Percentiles rank a stretch among this genome's conserved stretches.
phyloP scores from a whole-genome alignment of 176 grass and related monocot genomes.

The Thinopyrum elongatum region DNA sequence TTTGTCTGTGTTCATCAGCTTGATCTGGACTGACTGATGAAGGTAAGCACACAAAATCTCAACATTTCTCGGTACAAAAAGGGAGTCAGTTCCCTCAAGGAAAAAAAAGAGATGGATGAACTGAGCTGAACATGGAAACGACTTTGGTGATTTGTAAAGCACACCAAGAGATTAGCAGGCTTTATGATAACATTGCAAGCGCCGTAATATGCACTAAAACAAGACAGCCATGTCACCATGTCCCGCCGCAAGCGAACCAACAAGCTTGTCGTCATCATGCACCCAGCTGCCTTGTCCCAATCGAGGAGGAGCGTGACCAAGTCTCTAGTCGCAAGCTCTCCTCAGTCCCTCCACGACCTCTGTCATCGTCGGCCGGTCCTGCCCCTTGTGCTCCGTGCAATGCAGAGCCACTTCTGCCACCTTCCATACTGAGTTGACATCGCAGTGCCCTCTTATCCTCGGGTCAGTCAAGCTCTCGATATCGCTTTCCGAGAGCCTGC shows the following conservation, averaged over 20 bases:
- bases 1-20: too few relatives aligned
- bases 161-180: too few relatives aligned
- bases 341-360: neutral
- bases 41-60: too few relatives aligned
- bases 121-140: too few relatives aligned
- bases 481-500: neutral
- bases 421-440: constrained; percentile 25
- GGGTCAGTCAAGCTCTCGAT: neutral
- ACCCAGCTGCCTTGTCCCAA: neutral
- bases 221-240: too few relatives aligned
- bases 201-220: too few relatives aligned
- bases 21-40: too few relatives aligned
- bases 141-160: too few relatives aligned
- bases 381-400: neutral
- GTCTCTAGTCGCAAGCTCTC: constrained; percentile 13
- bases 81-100: too few relatives aligned
- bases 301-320: neutral
- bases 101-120: too few relatives aligned
- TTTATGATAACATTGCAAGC: too few relatives aligned
- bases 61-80: too few relatives aligned
- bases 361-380: constrained; percentile 22
- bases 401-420: constrained; percentile 10
- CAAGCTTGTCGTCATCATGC: neutral
- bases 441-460: neutral
- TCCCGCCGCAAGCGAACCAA: neutral